Conservation (phyloP, 129 eudicot species). For the Sambucus nigra region DNA sequence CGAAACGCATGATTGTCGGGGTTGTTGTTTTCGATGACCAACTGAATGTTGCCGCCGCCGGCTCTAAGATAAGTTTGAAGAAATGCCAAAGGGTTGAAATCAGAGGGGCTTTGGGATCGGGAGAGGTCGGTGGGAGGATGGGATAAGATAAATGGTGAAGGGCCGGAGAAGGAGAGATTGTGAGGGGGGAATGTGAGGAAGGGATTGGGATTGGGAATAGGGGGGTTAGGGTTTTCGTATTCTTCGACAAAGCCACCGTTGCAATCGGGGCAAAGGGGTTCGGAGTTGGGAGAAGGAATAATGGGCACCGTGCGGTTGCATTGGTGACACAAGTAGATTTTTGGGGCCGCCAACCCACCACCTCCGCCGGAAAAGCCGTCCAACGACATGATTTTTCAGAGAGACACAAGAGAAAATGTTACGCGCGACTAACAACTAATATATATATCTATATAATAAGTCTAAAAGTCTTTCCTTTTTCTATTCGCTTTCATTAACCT, state of each 20-base stretch:
- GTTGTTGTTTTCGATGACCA: slow-evolving; percentile 46
- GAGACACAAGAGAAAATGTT: neutral
- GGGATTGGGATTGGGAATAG: slow-evolving; percentile 18
- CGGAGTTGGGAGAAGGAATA: slow-evolving; percentile 33
- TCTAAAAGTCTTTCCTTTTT: too few species aligned
- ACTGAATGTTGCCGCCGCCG: slow-evolving; percentile 72
- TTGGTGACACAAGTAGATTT: slow-evolving; percentile 57
- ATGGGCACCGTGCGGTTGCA: slow-evolving; percentile 60
- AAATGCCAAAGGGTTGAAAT: slow-evolving; percentile 62
- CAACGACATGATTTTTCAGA: slow-evolving; percentile 13
- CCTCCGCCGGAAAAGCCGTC: slow-evolving; percentile 13
- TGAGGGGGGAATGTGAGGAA: slow-evolving; percentile 23
- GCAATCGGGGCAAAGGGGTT: slow-evolving; percentile 69
- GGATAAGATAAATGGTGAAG: slow-evolving; percentile 35
- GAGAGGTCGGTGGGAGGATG: slow-evolving; percentile 22
- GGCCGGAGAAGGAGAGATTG: slow-evolving; percentile 20
- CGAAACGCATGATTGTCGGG: slow-evolving; percentile 25
- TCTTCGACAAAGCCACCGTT: slow-evolving; percentile 78
- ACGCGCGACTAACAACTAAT: neutral
- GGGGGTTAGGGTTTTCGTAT: slow-evolving; percentile 46
- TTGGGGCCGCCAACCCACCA: slow-evolving; percentile 18
- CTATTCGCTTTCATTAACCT: too few species aligned
- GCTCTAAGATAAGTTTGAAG: slow-evolving; percentile 48
- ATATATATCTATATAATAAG: too few species aligned
- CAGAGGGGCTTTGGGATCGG: slow-evolving; percentile 29